phyloP scores from a whole-genome alignment of 495 filamentous ascomycete genomes.

The Aspergillus olivimuriae region DNA sequence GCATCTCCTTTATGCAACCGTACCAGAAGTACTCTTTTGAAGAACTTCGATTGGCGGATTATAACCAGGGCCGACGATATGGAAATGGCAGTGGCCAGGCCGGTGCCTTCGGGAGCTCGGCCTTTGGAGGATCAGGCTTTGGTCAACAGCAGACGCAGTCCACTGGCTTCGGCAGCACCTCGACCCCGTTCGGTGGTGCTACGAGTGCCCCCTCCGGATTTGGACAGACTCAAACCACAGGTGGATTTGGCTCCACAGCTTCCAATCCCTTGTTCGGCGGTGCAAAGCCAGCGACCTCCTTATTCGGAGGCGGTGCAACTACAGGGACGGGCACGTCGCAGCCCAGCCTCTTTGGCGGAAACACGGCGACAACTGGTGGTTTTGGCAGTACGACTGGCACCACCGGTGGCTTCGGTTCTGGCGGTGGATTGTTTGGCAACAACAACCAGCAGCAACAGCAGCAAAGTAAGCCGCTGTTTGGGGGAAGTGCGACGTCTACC shows the following conservation, averaged over 20 bases:
- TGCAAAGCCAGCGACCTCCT: conserved; percentile 30
- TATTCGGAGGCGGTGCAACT: conserved; percentile 32
- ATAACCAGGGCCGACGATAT: conserved; percentile 74
- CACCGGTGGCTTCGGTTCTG: conserved; percentile 20
- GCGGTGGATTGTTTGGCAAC: conserved; percentile 43
- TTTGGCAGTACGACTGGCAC: conserved; percentile 22
- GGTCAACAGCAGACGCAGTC: conserved; percentile 27
- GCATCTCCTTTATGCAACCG: conserved; percentile 75
- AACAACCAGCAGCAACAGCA: conserved; percentile 30
- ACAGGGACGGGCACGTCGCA: conserved; percentile 20
- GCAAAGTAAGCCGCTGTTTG: conserved; percentile 34
- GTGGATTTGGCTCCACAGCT: conserved; percentile 50
- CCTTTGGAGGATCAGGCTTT: conserved; percentile 36
- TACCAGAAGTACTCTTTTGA: conserved; percentile 88
- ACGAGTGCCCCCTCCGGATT: conserved; percentile 40
- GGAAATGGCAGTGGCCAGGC: conserved; percentile 76
- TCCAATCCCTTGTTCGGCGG: conserved; percentile 36
- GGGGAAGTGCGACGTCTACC: conserved; percentile 21
- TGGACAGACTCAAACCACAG: conserved; percentile 46
- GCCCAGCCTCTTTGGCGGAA: conserved; percentile 22
- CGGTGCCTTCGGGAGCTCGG: conserved; percentile 68
- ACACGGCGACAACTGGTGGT: conserved; percentile 21
- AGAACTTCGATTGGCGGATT: conserved; percentile 84
- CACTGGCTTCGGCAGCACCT: conserved; percentile 46
- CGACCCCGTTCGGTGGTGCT: conserved; percentile 49